Percentiles rank a stretch among this genome's conserved stretches.
phyloP scores from a whole-genome alignment of 164 flowering plant species.

The Stephania japonica region DNA sequence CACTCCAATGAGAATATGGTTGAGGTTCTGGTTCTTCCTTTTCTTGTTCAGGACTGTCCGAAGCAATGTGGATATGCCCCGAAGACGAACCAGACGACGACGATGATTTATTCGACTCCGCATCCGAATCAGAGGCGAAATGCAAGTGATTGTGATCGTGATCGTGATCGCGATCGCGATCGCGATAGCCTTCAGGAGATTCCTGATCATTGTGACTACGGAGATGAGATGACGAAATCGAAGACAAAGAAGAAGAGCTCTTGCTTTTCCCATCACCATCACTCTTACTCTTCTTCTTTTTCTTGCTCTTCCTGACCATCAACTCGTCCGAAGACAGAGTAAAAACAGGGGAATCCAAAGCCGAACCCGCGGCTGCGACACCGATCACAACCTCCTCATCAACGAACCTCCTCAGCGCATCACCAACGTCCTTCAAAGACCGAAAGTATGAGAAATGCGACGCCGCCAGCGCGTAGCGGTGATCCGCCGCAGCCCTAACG shows the following conservation, averaged over 20 bases:
- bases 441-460: conserved; percentile 72
- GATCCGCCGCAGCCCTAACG: conserved; percentile 59
- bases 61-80: conserved; percentile 29
- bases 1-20: neutral
- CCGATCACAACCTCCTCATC: conserved; percentile 61
- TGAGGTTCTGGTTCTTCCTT: neutral
- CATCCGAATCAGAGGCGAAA: conserved; percentile 19
- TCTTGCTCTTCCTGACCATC: conserved; percentile 15
- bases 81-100: neutral
- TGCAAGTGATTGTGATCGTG: conserved; percentile 35
- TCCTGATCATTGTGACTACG: conserved; percentile 5
- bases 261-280: neutral
- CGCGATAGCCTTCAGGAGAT: conserved; percentile 19
- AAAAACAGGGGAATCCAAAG: conserved; percentile 57
- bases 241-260: conserved; percentile 33
- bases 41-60: neutral
- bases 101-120: neutral
- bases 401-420: conserved; percentile 58
- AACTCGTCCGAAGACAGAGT: conserved; percentile 53
- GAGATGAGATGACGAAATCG: conserved; percentile 18
- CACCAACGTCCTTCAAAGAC: conserved; percentile 61
- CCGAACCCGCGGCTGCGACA: conserved; percentile 22
- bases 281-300: conserved; percentile 24
- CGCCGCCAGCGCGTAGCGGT: conserved; percentile 67
- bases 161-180: conserved; percentile 15